Evolutionary conservation across 257 asterid genomes (phyloP).

Genomic region (Mitragyna speciosa): DNA sequence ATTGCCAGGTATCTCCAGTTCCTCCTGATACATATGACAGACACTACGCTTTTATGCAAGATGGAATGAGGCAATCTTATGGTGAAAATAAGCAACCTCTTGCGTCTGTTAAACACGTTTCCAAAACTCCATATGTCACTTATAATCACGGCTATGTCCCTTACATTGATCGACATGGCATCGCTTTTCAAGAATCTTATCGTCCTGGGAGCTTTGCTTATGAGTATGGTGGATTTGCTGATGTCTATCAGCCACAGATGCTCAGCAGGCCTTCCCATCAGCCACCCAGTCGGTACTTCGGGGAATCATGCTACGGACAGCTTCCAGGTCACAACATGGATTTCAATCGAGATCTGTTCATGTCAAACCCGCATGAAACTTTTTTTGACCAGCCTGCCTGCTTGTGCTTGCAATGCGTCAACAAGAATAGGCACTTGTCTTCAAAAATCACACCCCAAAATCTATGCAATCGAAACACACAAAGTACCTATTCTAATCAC

Average conservation of each 20-base stretch:
- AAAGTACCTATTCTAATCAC: slow-evolving; percentile 38
- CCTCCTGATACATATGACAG: slow-evolving; percentile 47
- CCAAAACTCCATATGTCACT: slow-evolving; percentile 40
- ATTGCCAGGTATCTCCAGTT: slow-evolving; percentile 39
- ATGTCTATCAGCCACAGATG: slow-evolving; percentile 48
- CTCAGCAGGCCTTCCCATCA: slow-evolving; percentile 43
- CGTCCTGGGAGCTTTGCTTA: slow-evolving; percentile 43
- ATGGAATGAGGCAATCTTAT: slow-evolving; percentile 34
- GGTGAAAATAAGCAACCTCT: slow-evolving; percentile 42
- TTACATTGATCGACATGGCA: slow-evolving; percentile 41
- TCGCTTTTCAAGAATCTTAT: slow-evolving; percentile 44
- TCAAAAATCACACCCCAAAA: slow-evolving; percentile 46
- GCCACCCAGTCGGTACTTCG: slow-evolving; percentile 44
- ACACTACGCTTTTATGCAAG: slow-evolving; percentile 43
- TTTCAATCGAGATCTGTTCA: slow-evolving; percentile 46
- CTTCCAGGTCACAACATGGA: slow-evolving; percentile 49
- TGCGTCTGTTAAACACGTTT: slow-evolving; percentile 33
- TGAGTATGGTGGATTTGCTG: slow-evolving; percentile 42
- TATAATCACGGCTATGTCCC: slow-evolving; percentile 40
- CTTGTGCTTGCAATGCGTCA: slow-evolving; percentile 68
- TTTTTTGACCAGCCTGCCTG: slow-evolving; percentile 76
- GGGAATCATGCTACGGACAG: slow-evolving; percentile 45
- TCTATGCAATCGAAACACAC: slow-evolving; percentile 42
- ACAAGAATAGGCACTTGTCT: slow-evolving; percentile 54
- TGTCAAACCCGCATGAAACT: slow-evolving; percentile 64